A percentile compares a stretch with the other conserved stretches of the same genome.
These are phyloP conservation scores for Talaromyces trachyspermus DNA, from an alignment of 495 filamentous ascomycete species.

Conservation along the genomic window DNA sequence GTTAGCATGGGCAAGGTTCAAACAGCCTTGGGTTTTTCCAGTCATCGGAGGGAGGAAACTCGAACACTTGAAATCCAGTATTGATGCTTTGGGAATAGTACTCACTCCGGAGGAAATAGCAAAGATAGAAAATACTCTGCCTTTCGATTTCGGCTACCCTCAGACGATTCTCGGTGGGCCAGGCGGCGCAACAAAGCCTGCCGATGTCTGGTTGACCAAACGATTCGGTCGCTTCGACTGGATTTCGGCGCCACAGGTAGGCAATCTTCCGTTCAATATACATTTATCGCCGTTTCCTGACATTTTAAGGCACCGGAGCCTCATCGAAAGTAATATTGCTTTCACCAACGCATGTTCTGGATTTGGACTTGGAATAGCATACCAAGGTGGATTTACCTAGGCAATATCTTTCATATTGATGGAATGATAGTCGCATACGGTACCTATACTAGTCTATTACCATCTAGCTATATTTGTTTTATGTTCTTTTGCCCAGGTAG, in stretches of 20 bases:
- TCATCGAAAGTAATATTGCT: neutral
- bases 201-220: neutral
- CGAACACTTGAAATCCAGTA: constrained; percentile 56
- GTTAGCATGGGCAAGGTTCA: constrained; percentile 48
- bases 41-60: constrained; percentile 62
- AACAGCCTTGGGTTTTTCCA: constrained; percentile 62
- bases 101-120: constrained; percentile 52
- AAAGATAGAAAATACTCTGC: constrained; percentile 50
- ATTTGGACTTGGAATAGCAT: too few relatives aligned
- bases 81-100: constrained; percentile 48
- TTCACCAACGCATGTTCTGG: too few relatives aligned
- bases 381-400: too few relatives aligned
- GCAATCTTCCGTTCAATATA: neutral
- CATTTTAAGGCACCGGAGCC: neutral
- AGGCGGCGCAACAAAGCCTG: neutral
- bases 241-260: neutral
- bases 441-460: too few relatives aligned
- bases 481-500: too few relatives aligned
- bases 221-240: constrained; percentile 1
- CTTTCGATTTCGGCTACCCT: constrained; percentile 55
- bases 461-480: too few relatives aligned
- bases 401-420: too few relatives aligned
- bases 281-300: neutral
- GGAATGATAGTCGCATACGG: too few relatives aligned
- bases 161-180: constrained; percentile 13